Base-by-base conservation (phyloP, 1,284 basidiomycete genomes). In the Wallemia ichthyophaga region DNA sequence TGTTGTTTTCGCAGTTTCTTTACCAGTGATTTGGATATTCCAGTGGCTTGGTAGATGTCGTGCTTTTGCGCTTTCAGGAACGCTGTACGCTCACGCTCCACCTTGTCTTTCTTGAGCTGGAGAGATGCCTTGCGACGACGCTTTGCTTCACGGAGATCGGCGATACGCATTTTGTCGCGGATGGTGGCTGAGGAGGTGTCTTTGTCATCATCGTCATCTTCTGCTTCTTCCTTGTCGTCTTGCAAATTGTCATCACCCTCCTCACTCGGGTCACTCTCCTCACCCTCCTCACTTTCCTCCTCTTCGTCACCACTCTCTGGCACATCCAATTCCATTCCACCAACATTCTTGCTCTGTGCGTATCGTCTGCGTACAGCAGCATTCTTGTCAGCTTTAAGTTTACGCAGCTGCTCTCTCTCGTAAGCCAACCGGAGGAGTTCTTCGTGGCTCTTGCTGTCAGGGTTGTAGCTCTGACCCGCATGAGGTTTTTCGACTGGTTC, bases 391-490 rank as follows among this genome's bases (percentile, higher is more conserved):
- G 75, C 74, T 55, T 77, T 74, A 31, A 72, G 72, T 24, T 81
- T 68, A 48, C 75, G 74, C 57, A 73, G 74, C 62, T 76, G 75
- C 67, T 87, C 89, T 27, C 76, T 71, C 60, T 80, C 75, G 62
- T 80, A 75, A 0, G 88, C 91, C 57, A 75, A 67, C 15, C 76
- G 72, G 19, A 98, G 70, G 1, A 95, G 77, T 56, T 78, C 78
- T 60, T 80, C 77, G 67, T 95, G 86, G 0, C 81, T 78, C 9
- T 77, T 75, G 17, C 77, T 78, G 0, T 80, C 78, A 0, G 92
- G 92, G 69, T 96, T 96, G 71, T 98, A 96, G n/a, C 86, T 91
- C 3, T 81, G 77, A 21, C 92, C 92, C 26, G 81, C 79, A 63
- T 86, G 85, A 0, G 92, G 92, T 3, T 78, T 69, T 1, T 76